Conservation (phyloP, 1,139 yeast genomes). For the Kurtzmaniella quercitrusa region DNA sequence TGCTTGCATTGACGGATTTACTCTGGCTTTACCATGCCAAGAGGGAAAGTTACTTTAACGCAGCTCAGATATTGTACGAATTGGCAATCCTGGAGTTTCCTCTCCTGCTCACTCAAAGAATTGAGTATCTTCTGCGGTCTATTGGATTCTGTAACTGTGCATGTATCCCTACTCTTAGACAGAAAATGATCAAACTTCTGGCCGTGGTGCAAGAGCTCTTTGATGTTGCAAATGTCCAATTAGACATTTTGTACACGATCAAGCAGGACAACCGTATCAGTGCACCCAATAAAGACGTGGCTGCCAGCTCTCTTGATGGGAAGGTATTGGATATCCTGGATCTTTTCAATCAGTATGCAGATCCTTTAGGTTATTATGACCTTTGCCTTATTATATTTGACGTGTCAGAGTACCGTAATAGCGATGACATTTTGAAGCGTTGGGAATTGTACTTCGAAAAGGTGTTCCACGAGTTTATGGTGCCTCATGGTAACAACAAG, state of each 20-base stretch:
- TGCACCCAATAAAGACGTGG: conserved; percentile 40
- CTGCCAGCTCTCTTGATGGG: conserved; percentile 54
- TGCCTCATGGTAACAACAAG: conserved; percentile 17
- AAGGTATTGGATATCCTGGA: conserved; percentile 70
- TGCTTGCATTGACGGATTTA: conserved; percentile 71
- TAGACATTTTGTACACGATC: conserved; percentile 65
- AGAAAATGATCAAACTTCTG: conserved; percentile 68
- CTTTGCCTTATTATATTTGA: conserved; percentile 75
- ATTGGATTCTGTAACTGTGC: conserved; percentile 88
- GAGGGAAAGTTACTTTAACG: conserved; percentile 71
- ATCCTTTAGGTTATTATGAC: conserved; percentile 84
- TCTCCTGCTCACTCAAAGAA: conserved; percentile 65
- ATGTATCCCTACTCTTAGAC: conserved; percentile 74
- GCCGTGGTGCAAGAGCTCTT: conserved; percentile 72
- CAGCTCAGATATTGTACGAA: conserved; percentile 76
- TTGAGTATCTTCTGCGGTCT: conserved; percentile 87
- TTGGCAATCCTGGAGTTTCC: conserved; percentile 73
- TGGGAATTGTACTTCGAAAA: conserved; percentile 64
- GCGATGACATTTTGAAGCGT: conserved; percentile 66
- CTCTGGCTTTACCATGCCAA: conserved; percentile 89
- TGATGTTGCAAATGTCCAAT: conserved; percentile 85
- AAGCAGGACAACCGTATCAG: conserved; percentile 55
- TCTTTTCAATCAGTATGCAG: conserved; percentile 80
- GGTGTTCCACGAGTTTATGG: conserved; percentile 30
- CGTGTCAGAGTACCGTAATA: conserved; percentile 73